Conservation (phyloP, 768 basidiomycete genomes). For the Plicaturopsis crispa region DNA sequence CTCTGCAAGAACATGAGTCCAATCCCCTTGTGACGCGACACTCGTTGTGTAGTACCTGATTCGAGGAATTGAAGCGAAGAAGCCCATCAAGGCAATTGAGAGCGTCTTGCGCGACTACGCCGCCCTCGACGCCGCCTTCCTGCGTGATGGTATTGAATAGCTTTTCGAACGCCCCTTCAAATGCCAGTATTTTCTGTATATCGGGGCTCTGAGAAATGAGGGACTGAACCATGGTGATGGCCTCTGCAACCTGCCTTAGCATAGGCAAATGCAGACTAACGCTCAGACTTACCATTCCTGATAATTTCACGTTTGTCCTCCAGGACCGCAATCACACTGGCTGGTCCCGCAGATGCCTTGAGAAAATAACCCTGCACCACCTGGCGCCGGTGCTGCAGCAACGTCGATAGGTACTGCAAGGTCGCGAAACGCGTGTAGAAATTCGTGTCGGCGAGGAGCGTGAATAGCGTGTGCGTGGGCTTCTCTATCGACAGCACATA, state of each 20-base stretch:
- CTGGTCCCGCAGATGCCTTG: slow-evolving; percentile 70
- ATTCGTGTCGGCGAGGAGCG: slow-evolving; percentile 63
- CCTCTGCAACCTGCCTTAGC: slow-evolving; percentile 43
- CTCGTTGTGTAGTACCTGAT: slow-evolving; percentile 52
- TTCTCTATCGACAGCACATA: slow-evolving; percentile 64
- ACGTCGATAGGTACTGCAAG: slow-evolving; percentile 70
- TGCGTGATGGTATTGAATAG: slow-evolving; percentile 81
- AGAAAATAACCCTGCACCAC: slow-evolving; percentile 88
- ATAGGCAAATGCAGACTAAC: slow-evolving; percentile 1
- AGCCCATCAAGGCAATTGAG: slow-evolving; percentile 80
- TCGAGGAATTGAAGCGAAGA: slow-evolving; percentile 87
- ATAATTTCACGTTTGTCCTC: slow-evolving; percentile 88
- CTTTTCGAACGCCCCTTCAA: slow-evolving; percentile 95
- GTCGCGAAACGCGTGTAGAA: slow-evolving; percentile 86
- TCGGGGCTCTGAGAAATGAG: slow-evolving; percentile 83
- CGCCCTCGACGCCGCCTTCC: slow-evolving; percentile 92
- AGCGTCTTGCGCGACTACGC: slow-evolving; percentile 80
- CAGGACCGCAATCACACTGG: slow-evolving; percentile 63
- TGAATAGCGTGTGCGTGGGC: slow-evolving; percentile 67
- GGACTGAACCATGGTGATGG: slow-evolving; percentile 72
- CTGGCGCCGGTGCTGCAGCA: slow-evolving; percentile 78
- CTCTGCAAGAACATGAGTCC: slow-evolving; percentile 46
- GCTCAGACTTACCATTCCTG: slow-evolving; percentile 59
- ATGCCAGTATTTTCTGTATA: slow-evolving; percentile 94
- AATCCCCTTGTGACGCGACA: background rate